Conservation (phyloP, 78 protist genomes). For the Dictyostelium firmibasis region DNA sequence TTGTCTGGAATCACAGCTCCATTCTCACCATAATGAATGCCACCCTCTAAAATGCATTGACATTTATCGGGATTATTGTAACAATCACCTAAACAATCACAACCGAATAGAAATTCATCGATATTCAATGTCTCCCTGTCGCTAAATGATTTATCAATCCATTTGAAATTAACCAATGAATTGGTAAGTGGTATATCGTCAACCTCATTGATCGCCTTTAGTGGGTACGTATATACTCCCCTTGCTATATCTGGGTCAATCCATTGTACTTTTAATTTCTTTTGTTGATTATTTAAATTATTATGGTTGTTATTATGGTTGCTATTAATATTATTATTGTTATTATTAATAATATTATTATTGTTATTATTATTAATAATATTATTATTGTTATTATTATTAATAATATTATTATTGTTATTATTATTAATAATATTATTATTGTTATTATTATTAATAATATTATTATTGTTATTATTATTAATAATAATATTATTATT, state of each 20-base stretch:
- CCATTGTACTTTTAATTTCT: not conserved
- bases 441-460: not conserved
- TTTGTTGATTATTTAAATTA: not conserved
- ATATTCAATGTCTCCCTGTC: not conserved
- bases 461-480: not conserved
- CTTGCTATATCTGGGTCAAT: constrained; percentile 19
- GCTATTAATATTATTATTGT: not conserved
- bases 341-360: not conserved
- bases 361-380: not conserved
- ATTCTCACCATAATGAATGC: not conserved
- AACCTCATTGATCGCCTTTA: constrained; percentile 70
- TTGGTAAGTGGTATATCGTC: constrained; percentile 34
- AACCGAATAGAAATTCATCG: constrained; percentile 3
- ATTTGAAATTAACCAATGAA: not conserved
- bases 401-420: not conserved
- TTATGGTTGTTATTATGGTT: not conserved
- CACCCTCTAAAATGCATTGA: constrained; percentile 7
- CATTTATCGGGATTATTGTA: not conserved
- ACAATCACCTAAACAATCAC: constrained; percentile 64
- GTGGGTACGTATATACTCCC: constrained; percentile 30
- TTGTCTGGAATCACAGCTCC: not conserved
- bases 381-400: not conserved
- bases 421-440: not conserved
- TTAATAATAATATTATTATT: too few relatives aligned
- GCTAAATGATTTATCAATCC: constrained; percentile 35